Conservation (phyloP, 768 basidiomycete species). For the Leccinum barrowsii region DNA sequence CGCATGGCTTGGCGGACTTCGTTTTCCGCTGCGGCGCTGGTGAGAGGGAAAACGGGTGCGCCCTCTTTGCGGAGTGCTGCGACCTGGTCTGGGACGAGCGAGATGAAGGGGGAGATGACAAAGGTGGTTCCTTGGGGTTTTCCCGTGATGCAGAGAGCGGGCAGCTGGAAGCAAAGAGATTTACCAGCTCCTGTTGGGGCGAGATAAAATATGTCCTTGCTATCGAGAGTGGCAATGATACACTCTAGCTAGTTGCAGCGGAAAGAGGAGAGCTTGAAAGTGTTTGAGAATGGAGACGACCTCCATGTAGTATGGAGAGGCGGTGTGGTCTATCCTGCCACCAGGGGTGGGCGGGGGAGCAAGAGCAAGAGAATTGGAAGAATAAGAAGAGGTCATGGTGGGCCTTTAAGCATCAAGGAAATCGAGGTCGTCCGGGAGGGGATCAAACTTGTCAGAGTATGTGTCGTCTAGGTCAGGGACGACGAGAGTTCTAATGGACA, state of each 20-base stretch:
- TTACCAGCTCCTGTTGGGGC: slow-evolving; percentile 97
- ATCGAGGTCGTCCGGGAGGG: slow-evolving; percentile 15
- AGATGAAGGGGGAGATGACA: slow-evolving; percentile 84
- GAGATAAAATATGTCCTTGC: slow-evolving; percentile 86
- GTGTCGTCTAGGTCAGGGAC: slow-evolving; percentile 43
- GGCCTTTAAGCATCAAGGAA: slow-evolving; percentile 13
- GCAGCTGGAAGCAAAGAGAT: slow-evolving; percentile 86
- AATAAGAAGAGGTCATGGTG: slow-evolving; percentile 6
- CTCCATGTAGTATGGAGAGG: slow-evolving; percentile 30
- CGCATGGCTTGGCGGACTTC: slow-evolving; percentile 38
- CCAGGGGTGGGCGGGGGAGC: not conserved
- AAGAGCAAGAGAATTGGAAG: not conserved
- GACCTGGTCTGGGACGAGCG: slow-evolving; percentile 90
- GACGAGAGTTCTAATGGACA: slow-evolving; percentile 16
- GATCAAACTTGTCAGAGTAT: slow-evolving; percentile 47
- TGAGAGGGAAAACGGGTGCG: slow-evolving; percentile 69
- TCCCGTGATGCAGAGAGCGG: slow-evolving; percentile 74
- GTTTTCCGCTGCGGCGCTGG: slow-evolving; percentile 48
- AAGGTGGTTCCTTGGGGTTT: slow-evolving; percentile 79
- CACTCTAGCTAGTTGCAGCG: slow-evolving; percentile 84
- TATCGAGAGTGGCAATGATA: slow-evolving; percentile 73
- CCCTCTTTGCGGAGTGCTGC: slow-evolving; percentile 56
- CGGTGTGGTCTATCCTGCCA: slow-evolving; percentile 30
- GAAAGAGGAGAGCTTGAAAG: slow-evolving; percentile 66
- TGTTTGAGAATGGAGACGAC: slow-evolving; percentile 31